A percentile compares a stretch with the other conserved stretches of the same genome.
These are phyloP conservation scores for Botrytis pseudocinerea DNA, from an alignment of 2,329 filamentous ascomycete species.

Conservation along the genomic window DNA sequence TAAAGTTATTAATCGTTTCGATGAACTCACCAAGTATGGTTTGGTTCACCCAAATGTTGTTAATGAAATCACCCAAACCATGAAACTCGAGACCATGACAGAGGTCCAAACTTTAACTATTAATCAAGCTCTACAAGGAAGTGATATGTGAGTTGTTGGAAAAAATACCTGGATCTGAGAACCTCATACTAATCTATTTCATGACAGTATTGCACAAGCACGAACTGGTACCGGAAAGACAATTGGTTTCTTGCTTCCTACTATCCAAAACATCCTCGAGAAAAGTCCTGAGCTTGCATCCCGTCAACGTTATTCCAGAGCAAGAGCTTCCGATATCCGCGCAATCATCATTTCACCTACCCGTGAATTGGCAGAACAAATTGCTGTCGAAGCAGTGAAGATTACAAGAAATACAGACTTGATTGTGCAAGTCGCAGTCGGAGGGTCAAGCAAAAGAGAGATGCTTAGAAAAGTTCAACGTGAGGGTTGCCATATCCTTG, in stretches of 20 bases:
- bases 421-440: slow-evolving; percentile 75
- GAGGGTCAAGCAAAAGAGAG: slow-evolving; percentile 73
- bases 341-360: slow-evolving; percentile 78
- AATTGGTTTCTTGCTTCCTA: slow-evolving; percentile 84
- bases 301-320: slow-evolving; percentile 38
- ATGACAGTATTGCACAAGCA: slow-evolving; percentile 78
- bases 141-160: slow-evolving; percentile 39
- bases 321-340: slow-evolving; percentile 60
- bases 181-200: slow-evolving; percentile 25
- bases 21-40: slow-evolving; percentile 37
- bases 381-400: slow-evolving; percentile 70
- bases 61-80: slow-evolving; percentile 62
- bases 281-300: slow-evolving; percentile 55
- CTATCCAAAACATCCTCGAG: slow-evolving; percentile 78
- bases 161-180: background rate
- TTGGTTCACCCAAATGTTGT: slow-evolving; percentile 40
- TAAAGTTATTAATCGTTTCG: slow-evolving; percentile 35
- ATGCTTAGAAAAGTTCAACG: slow-evolving; percentile 42
- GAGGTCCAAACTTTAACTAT: slow-evolving; percentile 76
- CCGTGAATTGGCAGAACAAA: slow-evolving; percentile 79
- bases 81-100: slow-evolving; percentile 64
- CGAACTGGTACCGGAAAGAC: slow-evolving; percentile 98
- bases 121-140: slow-evolving; percentile 69
- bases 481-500: slow-evolving; percentile 85
- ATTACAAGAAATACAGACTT: slow-evolving; percentile 38